Evolutionary conservation across 768 basidiomycete genomes (phyloP), one percentile per base, ranked within the genome.

Genomic region (Boletus bicolor): DNA sequence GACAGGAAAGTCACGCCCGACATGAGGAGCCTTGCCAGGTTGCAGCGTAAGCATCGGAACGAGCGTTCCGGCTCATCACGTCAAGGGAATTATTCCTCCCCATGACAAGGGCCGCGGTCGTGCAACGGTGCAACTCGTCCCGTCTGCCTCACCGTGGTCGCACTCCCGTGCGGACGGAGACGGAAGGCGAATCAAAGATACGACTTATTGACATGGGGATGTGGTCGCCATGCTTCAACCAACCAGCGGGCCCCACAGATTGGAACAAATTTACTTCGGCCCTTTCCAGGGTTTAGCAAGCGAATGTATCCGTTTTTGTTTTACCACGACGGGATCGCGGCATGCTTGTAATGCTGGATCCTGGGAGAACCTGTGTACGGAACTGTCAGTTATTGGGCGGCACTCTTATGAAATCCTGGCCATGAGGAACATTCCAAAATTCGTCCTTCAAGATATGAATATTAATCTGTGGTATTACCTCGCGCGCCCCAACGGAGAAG

Each of bases 201-300:
- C 26, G 53, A 38, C 34, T 35, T 44, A 49, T 58, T 30, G 56
- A 56, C 58, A 55, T 66, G 66, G 63, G 55, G 60, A 65, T 41
- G 54, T 41, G 54, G 54, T 58, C 55, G 50, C 44, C 46, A 50
- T 19, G 19, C 21, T n/a, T 19, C 21, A 28, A 52, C 28, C 30
- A 15, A 47, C 17, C n/a, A 21, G 38, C 41, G 55, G 37, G 52
- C 37, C 49, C 49, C 55, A 53, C 57, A 53, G 51, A 30, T 12
- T 0, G 38, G 15, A 37, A 37, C 36, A 54, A 50, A 36, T 56
- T 37, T 49, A 28, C 36, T 34, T 35, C 12, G 24, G 32, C 38
- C 21, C 21, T 24, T 28, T 34, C 30, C 49, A 49, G 41, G 48
- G 35, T 43, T 15, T 32, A 26, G 38, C 37, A 48, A 36, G 38